Conservation (phyloP, 1,139 yeast genomes). For the Pichia sp. region DNA sequence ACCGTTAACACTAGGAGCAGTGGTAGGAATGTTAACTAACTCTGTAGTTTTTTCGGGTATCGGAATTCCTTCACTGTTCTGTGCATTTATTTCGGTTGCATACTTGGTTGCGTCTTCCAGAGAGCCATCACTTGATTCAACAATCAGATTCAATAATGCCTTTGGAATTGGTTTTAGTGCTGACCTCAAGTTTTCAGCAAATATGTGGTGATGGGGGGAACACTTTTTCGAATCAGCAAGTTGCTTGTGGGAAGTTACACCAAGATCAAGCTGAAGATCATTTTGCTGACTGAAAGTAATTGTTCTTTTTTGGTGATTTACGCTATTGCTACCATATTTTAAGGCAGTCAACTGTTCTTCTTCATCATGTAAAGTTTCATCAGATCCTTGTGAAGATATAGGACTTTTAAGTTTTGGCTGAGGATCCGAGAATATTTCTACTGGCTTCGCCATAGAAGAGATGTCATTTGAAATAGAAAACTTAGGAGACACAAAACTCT, state of each 20-base stretch:
- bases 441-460: slow-evolving; percentile 7
- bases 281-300: not conserved
- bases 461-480: not conserved
- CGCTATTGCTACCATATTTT: not conserved
- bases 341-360: not conserved
- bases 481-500: not conserved
- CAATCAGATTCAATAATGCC: slow-evolving; percentile 47
- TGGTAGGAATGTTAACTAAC: slow-evolving; percentile 64
- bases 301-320: not conserved
- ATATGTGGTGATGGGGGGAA: slow-evolving; percentile 39
- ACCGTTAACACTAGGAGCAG: slow-evolving; percentile 36
- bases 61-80: slow-evolving; percentile 60
- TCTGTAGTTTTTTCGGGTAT: slow-evolving; percentile 57
- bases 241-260: not conserved
- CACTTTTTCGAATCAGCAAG: slow-evolving; percentile 34
- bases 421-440: slow-evolving; percentile 12
- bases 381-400: slow-evolving; percentile 12
- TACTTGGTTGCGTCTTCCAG: slow-evolving; percentile 67
- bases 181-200: slow-evolving; percentile 34
- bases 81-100: slow-evolving; percentile 70
- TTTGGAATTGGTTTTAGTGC: slow-evolving; percentile 37
- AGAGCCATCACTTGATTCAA: slow-evolving; percentile 64
- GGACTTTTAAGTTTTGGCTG: slow-evolving; percentile 7
- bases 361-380: slow-evolving; percentile 10
- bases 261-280: not conserved